phyloP scores from a whole-genome alignment of 2,329 filamentous ascomycete species.

The Talaromyces sp. region DNA sequence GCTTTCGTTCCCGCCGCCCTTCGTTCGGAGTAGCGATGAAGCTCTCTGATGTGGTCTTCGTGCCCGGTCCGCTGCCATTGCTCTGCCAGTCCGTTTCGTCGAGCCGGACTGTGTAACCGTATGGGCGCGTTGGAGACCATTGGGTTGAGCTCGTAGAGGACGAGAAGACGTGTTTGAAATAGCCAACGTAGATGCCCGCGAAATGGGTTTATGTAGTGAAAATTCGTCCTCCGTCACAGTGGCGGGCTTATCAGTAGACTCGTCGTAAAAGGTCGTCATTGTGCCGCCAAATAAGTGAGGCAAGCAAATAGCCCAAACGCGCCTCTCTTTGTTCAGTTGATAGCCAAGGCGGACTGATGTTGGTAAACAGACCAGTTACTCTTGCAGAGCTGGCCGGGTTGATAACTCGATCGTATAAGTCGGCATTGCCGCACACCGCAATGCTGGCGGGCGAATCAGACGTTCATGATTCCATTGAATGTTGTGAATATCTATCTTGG shows the following conservation, averaged over 20 bases:
- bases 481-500: background rate
- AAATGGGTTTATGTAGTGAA: background rate
- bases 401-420: constrained; percentile 9
- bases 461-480: background rate
- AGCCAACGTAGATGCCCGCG: constrained; percentile 18
- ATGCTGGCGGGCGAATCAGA: constrained; percentile 3
- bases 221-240: background rate
- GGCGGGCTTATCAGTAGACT: background rate
- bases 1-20: constrained; percentile 55
- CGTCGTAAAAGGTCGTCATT: constrained; percentile 10
- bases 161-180: constrained; percentile 17
- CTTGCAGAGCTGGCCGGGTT: constrained; percentile 11
- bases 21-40: constrained; percentile 41
- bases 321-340: background rate
- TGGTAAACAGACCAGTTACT: constrained; percentile 3
- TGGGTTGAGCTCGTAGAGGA: constrained; percentile 23
- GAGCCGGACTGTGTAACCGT: constrained; percentile 37
- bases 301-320: background rate
- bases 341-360: background rate
- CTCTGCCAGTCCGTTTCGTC: constrained; percentile 26
- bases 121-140: constrained; percentile 35
- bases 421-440: constrained; percentile 18
- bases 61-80: constrained; percentile 28
- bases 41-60: constrained; percentile 30
- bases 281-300: background rate